Conservation (phyloP, 345 rosid genomes). For the Kernera saxatilis region DNA sequence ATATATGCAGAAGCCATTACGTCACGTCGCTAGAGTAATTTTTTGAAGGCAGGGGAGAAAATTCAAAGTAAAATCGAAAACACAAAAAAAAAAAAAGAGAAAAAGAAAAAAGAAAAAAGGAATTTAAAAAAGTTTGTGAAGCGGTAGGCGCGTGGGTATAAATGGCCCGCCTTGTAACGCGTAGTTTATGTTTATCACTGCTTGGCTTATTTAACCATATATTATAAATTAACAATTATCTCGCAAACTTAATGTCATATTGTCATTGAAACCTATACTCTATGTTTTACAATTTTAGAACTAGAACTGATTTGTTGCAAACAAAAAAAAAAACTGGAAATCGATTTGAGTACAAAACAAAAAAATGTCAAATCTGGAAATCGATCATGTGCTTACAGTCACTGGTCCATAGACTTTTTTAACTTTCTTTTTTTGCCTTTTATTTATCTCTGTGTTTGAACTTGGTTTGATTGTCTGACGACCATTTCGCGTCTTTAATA, state of each 20-base stretch:
- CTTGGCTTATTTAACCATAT: too few species aligned
- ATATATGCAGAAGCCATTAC: too few species aligned
- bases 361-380: background rate
- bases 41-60: background rate
- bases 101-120: too few species aligned
- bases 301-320: background rate
- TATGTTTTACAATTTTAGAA: background rate
- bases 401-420: background rate
- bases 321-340: background rate
- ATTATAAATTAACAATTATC: too few species aligned
- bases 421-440: background rate
- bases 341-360: too few species aligned
- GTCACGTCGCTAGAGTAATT: slow-evolving; percentile 32
- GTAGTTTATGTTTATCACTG: too few species aligned
- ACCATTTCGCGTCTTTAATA: background rate
- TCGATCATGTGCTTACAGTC: background rate
- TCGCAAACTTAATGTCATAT: too few species aligned
- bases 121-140: slow-evolving; percentile 19
- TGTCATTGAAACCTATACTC: background rate
- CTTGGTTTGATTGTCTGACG: background rate
- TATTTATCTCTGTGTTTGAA: background rate
- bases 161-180: slow-evolving; percentile 19
- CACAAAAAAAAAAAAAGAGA: background rate
- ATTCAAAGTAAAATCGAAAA: slow-evolving; percentile 21
- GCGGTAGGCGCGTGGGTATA: slow-evolving; percentile 34